Base-by-base conservation (phyloP, 1,284 basidiomycete genomes). In the Ceratobasidium sp. region DNA sequence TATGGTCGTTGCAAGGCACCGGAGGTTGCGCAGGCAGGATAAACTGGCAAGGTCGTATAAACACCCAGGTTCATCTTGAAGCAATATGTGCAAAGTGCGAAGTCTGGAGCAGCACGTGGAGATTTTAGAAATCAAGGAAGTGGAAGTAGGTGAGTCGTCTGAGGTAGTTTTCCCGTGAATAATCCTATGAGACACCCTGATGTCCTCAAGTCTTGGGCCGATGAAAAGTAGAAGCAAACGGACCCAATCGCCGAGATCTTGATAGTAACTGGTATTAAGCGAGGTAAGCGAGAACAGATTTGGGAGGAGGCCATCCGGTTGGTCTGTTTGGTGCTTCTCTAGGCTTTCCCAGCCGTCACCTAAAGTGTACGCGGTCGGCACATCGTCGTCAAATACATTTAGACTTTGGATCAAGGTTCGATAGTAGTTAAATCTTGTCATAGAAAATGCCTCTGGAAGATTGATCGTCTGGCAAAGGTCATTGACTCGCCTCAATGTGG, bases 351-450 rank as follows among this genome's bases (percentile, higher is more conserved):
- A 55, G n/a, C n/a, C n/a, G 18, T 55, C 20, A 18, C 54, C 54
- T n/a, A 55, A 55, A 23, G 54, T n/a, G n/a, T n/a, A 7, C n/a
- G 54, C 20, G 16, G 27, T 23, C 54, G 54, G 20, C 20, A 30
- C 27, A 30, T 30, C 27, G 27, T 30, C 27, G 27, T 30, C 27
- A 30, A 30, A 30, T 30, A 30, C 27, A 30, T 30, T 30, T 30
- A 30, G 27, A 30, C 27, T 14, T 23, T 55, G 12, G 20, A 23
- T 71, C 52, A 38, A 71, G 60, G 30, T 60, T 44, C 16, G 33
- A 27, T 38, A 71, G 38, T 59, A 60, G 16, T 71, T 55, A 30
- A 71, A 71, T 30, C 69, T 33, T 18, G 55, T n/a, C 35, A 71
- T 60, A 23, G 59, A 35, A 6, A 59, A 33, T 8, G 59, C 35